A percentile compares a stretch with the other conserved stretches of the same genome.
phyloP scores from a whole-genome alignment of 371 early-diverging fungal species.

The Racocetra persica region DNA sequence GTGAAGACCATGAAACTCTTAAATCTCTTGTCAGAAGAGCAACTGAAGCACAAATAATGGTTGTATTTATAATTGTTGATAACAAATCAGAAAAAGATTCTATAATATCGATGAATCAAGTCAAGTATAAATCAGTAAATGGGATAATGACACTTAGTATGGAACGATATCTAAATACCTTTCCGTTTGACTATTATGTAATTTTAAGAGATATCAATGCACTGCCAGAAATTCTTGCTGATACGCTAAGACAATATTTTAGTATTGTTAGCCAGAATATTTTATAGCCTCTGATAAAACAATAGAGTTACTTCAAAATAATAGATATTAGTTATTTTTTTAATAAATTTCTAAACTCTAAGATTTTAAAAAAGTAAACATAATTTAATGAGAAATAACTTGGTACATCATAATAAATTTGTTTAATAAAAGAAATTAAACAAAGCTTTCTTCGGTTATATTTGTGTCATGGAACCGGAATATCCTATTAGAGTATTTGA shows the following conservation, averaged over 20 bases:
- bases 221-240: conserved; percentile 89
- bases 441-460: too few species aligned
- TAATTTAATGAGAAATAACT: too few species aligned
- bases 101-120: conserved; percentile 88
- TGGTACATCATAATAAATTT: too few species aligned
- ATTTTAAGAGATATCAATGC: conserved; percentile 88
- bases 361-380: too few species aligned
- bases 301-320: too few species aligned
- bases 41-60: conserved; percentile 88
- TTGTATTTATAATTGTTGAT: conserved; percentile 95
- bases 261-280: conserved; percentile 59
- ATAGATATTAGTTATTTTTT: too few species aligned
- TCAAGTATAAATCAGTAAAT: conserved; percentile 73
- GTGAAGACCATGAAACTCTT: conserved; percentile 89
- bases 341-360: too few species aligned
- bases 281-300: conserved; percentile 13
- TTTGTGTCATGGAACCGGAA: too few species aligned
- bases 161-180: conserved; percentile 92
- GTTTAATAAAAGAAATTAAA: too few species aligned
- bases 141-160: conserved; percentile 77
- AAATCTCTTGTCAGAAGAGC: conserved; percentile 83
- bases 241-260: conserved; percentile 95
- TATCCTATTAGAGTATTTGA: too few species aligned
- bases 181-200: conserved; percentile 98
- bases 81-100: conserved; percentile 83